phyloP scores from a whole-genome alignment of 352 stramenopile species.

The Paralagenidium karlingii region DNA sequence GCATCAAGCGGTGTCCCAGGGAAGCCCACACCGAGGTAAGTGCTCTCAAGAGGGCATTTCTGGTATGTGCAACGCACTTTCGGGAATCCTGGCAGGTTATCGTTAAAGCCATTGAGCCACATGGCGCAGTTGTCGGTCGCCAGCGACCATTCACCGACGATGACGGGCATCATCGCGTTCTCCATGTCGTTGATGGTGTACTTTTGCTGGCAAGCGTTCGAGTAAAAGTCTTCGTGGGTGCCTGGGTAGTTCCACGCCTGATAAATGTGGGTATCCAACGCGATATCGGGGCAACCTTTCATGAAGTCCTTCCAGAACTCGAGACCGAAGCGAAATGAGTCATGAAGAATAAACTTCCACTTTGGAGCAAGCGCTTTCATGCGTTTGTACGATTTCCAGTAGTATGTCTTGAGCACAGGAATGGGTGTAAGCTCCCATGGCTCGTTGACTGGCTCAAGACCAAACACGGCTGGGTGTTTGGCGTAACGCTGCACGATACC shows the following conservation, averaged over 20 bases:
- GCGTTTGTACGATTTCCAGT: conserved; percentile 94
- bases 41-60: conserved; percentile 62
- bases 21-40: conserved; percentile 83
- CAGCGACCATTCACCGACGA: conserved; percentile 93
- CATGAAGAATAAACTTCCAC: conserved; percentile 95
- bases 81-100: conserved; percentile 88
- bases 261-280: conserved; percentile 94
- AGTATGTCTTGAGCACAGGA: conserved; percentile 88
- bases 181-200: conserved; percentile 84
- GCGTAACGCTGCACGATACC: conserved; percentile 85
- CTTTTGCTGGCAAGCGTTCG: conserved; percentile 86
- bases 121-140: conserved; percentile 73
- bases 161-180: conserved; percentile 84
- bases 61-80: conserved; percentile 85
- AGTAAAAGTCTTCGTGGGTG: conserved; percentile 74
- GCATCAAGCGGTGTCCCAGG: conserved; percentile 81
- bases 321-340: conserved; percentile 89
- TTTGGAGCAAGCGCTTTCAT: conserved; percentile 85
- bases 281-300: conserved; percentile 83
- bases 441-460: conserved; percentile 92
- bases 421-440: conserved; percentile 92
- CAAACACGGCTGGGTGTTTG: conserved; percentile 79
- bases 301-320: conserved; percentile 65
- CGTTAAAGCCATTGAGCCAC: conserved; percentile 80
- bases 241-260: conserved; percentile 74